Evolutionary conservation across 352 stramenopile genomes (phyloP).

Genomic region (Salisapilia sapeloensis): DNA sequence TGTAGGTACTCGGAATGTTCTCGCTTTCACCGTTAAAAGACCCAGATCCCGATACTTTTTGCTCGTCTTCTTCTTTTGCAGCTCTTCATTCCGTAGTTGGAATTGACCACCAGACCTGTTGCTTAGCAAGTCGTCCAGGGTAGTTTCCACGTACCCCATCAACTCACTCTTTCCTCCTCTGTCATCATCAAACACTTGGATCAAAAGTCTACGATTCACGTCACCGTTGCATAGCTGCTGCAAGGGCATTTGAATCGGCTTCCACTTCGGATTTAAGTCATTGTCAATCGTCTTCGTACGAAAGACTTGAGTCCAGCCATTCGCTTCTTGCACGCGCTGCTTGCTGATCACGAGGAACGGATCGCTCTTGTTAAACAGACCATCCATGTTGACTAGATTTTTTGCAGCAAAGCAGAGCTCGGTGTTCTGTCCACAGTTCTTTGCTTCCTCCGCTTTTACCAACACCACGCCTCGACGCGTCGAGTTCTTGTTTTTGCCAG

Average conservation of each 20-base stretch:
- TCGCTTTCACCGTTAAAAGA: slow-evolving; percentile 14
- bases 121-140: slow-evolving; percentile 34
- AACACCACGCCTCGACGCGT: slow-evolving; percentile 30
- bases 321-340: slow-evolving; percentile 30
- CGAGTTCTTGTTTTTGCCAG: slow-evolving; percentile 14
- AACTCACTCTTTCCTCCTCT: slow-evolving; percentile 35
- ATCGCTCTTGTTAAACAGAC: slow-evolving; percentile 46
- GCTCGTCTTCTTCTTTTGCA: slow-evolving; percentile 31
- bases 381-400: slow-evolving; percentile 40
- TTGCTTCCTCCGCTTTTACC: slow-evolving; percentile 38
- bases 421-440: slow-evolving; percentile 24
- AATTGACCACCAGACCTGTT: slow-evolving; percentile 32
- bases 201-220: slow-evolving; percentile 30
- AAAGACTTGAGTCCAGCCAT: slow-evolving; percentile 34
- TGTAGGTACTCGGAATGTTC: slow-evolving; percentile 22
- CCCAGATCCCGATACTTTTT: slow-evolving; percentile 60
- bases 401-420: slow-evolving; percentile 25
- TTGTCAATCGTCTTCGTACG: slow-evolving; percentile 52
- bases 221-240: slow-evolving; percentile 71
- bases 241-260: slow-evolving; percentile 24
- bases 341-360: slow-evolving; percentile 39
- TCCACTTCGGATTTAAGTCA: slow-evolving; percentile 59
- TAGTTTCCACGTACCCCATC: slow-evolving; percentile 47
- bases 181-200: slow-evolving; percentile 79
- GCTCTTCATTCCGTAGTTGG: slow-evolving; percentile 30